Percentiles rank a stretch among this genome's conserved stretches.
Conservation (phyloP, 495 filamentous ascomycete species). For the Neurospora hispaniola region DNA sequence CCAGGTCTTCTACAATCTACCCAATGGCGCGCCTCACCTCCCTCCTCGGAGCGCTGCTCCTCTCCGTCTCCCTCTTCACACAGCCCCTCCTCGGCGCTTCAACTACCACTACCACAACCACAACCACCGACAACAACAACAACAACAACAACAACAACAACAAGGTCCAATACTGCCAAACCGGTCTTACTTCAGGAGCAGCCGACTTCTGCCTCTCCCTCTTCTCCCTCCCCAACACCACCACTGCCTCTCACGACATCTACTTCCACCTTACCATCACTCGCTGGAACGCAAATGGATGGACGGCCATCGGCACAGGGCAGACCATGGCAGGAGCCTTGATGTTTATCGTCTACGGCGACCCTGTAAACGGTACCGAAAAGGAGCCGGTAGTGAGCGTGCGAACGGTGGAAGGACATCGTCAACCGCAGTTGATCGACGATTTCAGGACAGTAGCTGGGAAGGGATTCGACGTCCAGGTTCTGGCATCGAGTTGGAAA, state of each 20-base stretch:
- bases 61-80: neutral
- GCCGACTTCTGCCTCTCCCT: slow-evolving; percentile 15
- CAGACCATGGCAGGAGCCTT: slow-evolving; percentile 17
- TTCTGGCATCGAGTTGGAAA: neutral
- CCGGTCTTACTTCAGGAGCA: too few species aligned
- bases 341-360: slow-evolving; percentile 25
- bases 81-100: neutral
- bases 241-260: slow-evolving; percentile 13
- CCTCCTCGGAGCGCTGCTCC: neutral
- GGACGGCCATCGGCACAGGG: slow-evolving; percentile 24
- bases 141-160: neutral
- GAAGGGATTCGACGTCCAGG: neutral
- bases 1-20: neutral
- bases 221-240: slow-evolving; percentile 10
- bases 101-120: neutral
- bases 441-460: neutral
- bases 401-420: slow-evolving; percentile 17
- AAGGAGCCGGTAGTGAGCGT: slow-evolving; percentile 17
- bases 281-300: slow-evolving; percentile 11
- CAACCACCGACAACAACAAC: neutral
- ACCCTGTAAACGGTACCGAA: slow-evolving; percentile 6
- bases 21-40: neutral
- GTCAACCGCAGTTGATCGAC: slow-evolving; percentile 10
- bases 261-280: slow-evolving; percentile 13
- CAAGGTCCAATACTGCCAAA: slow-evolving; percentile 19